Evolutionary conservation across 2,329 filamentous ascomycete genomes (phyloP).

Genomic region (Fusarium secorum): DNA sequence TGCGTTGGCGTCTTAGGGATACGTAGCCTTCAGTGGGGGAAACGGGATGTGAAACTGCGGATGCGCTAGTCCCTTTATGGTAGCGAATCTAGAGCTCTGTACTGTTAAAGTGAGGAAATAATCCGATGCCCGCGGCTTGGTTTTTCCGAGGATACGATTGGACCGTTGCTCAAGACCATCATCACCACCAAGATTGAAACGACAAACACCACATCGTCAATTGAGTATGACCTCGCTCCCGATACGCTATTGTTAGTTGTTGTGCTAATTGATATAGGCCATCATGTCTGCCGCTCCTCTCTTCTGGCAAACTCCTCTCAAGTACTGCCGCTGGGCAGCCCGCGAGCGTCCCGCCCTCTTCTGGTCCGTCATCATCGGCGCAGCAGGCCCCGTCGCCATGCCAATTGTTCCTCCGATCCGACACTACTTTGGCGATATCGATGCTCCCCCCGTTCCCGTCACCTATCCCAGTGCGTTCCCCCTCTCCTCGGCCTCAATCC

Average conservation of each 20-base stretch:
- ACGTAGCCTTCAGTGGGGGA: conserved; percentile 47
- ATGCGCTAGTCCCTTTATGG: conserved; percentile 19
- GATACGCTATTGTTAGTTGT: neutral
- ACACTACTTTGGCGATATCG: conserved; percentile 74
- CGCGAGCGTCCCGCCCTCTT: conserved; percentile 92
- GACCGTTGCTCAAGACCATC: conserved; percentile 32
- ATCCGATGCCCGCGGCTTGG: conserved; percentile 43
- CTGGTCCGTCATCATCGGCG: conserved; percentile 81
- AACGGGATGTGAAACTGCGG: neutral
- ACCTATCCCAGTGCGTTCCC: conserved; percentile 86
- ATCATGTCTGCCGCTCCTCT: conserved; percentile 70
- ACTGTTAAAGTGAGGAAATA: conserved; percentile 26
- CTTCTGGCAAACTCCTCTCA: conserved; percentile 86
- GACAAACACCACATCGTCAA: conserved; percentile 44
- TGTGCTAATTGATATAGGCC: conserved; percentile 18
- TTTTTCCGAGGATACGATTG: conserved; percentile 45
- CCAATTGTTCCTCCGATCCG: conserved; percentile 78
- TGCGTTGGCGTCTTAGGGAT: conserved; percentile 46
- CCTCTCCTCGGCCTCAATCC: rapidly evolving
- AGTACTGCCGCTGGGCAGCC: conserved; percentile 87
- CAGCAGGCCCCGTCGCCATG: conserved; percentile 74
- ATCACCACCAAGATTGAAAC: conserved; percentile 34
- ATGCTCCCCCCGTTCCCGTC: conserved; percentile 76
- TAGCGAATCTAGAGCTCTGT: neutral
- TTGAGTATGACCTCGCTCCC: conserved; percentile 43